A percentile compares a stretch with the other conserved stretches of the same genome.
Conservation (phyloP, 768 basidiomycete species). For the Roridomyces roridus region DNA sequence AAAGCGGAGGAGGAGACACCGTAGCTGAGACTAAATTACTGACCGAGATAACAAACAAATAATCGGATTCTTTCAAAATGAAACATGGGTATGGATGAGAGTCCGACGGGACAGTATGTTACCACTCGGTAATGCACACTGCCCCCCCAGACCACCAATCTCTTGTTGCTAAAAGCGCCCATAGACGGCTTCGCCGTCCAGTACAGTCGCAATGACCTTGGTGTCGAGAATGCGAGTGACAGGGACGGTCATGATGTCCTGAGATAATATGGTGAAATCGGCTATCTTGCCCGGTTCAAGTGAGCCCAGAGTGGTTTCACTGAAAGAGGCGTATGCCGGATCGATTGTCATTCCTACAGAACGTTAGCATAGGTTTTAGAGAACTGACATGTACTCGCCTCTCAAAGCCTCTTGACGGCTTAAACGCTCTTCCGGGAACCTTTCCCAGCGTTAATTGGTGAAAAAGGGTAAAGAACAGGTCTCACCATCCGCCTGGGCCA, state of each 20-base stretch:
- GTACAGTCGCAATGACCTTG: slow-evolving; percentile 73
- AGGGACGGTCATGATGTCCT: slow-evolving; percentile 78
- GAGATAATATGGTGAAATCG: slow-evolving; percentile 85
- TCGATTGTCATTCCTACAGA: slow-evolving; percentile 82
- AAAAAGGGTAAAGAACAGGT: slow-evolving; percentile 10
- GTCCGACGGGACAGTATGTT: slow-evolving; percentile 8
- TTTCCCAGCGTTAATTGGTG: slow-evolving; percentile 31
- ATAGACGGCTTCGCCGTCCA: slow-evolving; percentile 69
- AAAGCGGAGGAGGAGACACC: slow-evolving; percentile 13
- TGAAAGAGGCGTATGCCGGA: slow-evolving; percentile 87
- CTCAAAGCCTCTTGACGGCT: slow-evolving; percentile 78
- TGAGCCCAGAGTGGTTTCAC: slow-evolving; percentile 75
- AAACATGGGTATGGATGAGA: not conserved
- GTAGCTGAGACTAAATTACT: too few relatives aligned
- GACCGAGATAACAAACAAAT: too few relatives aligned
- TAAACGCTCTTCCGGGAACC: slow-evolving; percentile 85
- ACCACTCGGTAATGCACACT: too few relatives aligned
- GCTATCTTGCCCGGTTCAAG: slow-evolving; percentile 80
- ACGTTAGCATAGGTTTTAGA: not conserved
- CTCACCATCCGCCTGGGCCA: slow-evolving; percentile 83
- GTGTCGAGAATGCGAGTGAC: slow-evolving; percentile 66
- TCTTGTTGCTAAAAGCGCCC: slow-evolving; percentile 29
- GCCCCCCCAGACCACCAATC: slow-evolving; percentile 12
- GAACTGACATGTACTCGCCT: slow-evolving; percentile 44
- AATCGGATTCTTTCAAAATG: too few relatives aligned